phyloP scores from a whole-genome alignment of 805 yeast genomes.

The Hanseniaspora pseudoguilliermondii region DNA sequence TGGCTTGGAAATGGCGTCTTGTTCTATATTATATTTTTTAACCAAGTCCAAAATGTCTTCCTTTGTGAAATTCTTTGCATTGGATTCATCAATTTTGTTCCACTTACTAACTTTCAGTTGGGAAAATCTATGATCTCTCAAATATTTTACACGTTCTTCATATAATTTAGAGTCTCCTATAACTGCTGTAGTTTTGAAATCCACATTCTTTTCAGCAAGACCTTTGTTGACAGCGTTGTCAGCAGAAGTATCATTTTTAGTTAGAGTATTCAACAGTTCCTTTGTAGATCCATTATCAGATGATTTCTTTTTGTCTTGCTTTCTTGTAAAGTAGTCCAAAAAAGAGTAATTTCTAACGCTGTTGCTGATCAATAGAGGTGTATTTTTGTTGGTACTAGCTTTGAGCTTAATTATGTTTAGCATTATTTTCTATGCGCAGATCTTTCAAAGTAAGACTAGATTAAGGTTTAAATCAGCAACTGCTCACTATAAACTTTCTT shows the following conservation, averaged over 20 bases:
- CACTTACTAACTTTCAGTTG: background rate
- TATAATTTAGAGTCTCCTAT: background rate
- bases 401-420: background rate
- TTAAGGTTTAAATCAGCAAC: too few relatives aligned
- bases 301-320: background rate
- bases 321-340: background rate
- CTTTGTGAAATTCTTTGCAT: background rate
- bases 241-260: background rate
- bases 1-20: constrained; percentile 14
- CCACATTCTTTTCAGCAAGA: background rate
- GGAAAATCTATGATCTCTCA: constrained; percentile 2
- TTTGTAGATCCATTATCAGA: background rate
- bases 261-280: background rate
- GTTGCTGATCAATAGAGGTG: background rate
- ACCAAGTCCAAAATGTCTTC: constrained; percentile 6
- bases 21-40: constrained; percentile 15
- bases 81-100: background rate
- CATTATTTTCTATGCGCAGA: too few relatives aligned
- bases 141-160: background rate
- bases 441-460: too few relatives aligned
- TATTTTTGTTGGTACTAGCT: background rate
- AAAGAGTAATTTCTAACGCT: background rate
- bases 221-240: background rate
- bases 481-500: too few relatives aligned
- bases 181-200: background rate